Base-by-base conservation (phyloP, 805 yeast species). In the Suhomyces sp. region DNA sequence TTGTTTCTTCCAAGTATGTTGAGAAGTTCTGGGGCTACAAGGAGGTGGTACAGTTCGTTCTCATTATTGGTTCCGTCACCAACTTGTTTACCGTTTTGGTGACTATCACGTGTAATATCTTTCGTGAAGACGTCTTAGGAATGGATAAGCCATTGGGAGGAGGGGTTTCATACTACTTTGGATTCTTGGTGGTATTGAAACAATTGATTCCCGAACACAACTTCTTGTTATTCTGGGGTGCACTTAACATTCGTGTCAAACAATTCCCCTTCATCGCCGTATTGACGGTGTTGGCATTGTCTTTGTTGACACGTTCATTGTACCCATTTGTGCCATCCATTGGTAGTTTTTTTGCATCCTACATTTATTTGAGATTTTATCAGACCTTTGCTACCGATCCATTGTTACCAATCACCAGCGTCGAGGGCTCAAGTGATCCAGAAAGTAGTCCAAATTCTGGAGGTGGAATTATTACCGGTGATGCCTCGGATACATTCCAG, bases 401-500 rank as follows among this genome's bases (percentile, higher is more conserved):
- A 28, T 55, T 69, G n/a, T 61, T 81, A 40, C 81, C 84, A 10
- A 48, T 65, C 19, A 56, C 69, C 7, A 38, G 70, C 46, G 57
- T 55, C 4, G 46, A 54, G 36, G 41, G 46, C 44, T 14, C 15
- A 7, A 18, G 15, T 5, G 32, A 19, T 13, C 14, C 14, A 12
- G 24, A 17, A 11, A 23, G 26, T 11, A 8, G 25, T n/a, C 7
- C 20, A 15, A 12, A 19, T 12, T 19, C 15, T 3, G 29, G 29
- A 10, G 46, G 53, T 22, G 34, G 53, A 14, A 54, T 69, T 16
- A 61, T 80, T 8, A 58, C 74, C 18, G 96, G 97, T 24, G 96
- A 88, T 57, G 95, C 96, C 0, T 81, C 93, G 0, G 96, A 90
- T 47, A 83, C 91, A 1, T 90, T 90, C 66, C 79, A 85, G 36